A percentile compares a stretch with the other conserved stretches of the same genome.
phyloP scores from a whole-genome alignment of 1,284 basidiomycete species.

The Mrakiaceae sp. region DNA sequence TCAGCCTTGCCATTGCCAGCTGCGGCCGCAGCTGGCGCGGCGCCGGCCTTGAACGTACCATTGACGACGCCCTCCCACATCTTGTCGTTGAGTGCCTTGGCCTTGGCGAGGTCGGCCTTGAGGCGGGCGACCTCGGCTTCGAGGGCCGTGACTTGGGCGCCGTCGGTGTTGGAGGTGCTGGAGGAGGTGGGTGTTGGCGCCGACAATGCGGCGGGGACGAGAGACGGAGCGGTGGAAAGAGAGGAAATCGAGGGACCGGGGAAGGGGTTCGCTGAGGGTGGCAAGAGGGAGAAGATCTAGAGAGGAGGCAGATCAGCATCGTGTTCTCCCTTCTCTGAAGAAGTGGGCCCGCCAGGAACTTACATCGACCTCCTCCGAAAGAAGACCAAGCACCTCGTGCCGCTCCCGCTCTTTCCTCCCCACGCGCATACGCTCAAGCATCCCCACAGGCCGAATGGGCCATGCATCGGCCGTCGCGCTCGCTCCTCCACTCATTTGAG shows the following conservation, averaged over 20 bases:
- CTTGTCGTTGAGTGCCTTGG: constrained; percentile 70
- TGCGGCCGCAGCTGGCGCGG: not conserved
- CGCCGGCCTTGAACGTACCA: constrained; percentile 3
- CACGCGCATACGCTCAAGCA: constrained; percentile 32
- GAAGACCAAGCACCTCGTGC: constrained; percentile 22
- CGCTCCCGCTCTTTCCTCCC: constrained; percentile 24
- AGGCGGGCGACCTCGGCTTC: constrained; percentile 57
- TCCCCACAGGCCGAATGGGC: constrained; percentile 32
- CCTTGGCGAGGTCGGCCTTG: constrained; percentile 57
- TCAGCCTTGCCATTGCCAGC: not conserved
- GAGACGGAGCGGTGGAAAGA: not conserved
- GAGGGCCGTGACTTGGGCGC: constrained; percentile 40
- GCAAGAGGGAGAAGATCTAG: constrained; percentile 8
- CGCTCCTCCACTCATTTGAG: constrained; percentile 12
- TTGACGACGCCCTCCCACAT: constrained; percentile 68
- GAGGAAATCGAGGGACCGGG: not conserved
- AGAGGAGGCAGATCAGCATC: not conserved
- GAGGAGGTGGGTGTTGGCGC: constrained; percentile 7
- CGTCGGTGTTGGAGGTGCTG: constrained; percentile 16
- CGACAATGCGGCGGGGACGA: constrained; percentile 20
- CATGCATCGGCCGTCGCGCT: constrained; percentile 14
- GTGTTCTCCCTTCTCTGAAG: too few relatives aligned
- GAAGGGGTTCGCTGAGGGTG: not conserved
- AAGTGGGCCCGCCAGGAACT: not conserved
- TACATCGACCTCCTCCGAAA: constrained; percentile 2